Percentiles rank a stretch among this genome's conserved stretches.
Evolutionary conservation across 225 moss, liverwort and hornwort genomes (phyloP).

Genomic region (Physcomitrellopsis africana): DNA sequence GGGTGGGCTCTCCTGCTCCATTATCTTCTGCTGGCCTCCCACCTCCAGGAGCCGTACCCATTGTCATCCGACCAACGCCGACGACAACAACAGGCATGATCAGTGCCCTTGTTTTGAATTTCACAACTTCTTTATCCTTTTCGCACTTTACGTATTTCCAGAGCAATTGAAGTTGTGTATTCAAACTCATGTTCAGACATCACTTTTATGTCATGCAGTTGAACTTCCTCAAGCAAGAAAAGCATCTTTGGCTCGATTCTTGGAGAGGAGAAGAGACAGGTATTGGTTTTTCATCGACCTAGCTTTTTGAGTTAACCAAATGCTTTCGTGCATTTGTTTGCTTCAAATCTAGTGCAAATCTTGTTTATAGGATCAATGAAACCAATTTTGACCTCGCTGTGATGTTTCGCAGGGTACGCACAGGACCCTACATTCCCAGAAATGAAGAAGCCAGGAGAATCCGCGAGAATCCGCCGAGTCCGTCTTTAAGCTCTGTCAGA

Average conservation of each 20-base stretch:
- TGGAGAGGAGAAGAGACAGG: slow-evolving; percentile 95
- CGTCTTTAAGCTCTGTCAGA: slow-evolving; percentile 17
- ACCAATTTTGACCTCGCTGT: neutral
- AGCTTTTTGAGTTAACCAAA: neutral
- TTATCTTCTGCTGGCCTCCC: slow-evolving; percentile 8
- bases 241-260: slow-evolving; percentile 79
- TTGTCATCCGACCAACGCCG: slow-evolving; percentile 8
- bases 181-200: neutral
- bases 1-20: slow-evolving; percentile 42
- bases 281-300: slow-evolving; percentile 16
- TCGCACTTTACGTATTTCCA: neutral
- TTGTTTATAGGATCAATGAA: neutral
- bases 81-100: slow-evolving; percentile 25
- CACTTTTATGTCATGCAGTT: slow-evolving; percentile 18
- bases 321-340: neutral
- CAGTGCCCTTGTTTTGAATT: neutral
- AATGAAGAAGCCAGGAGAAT: slow-evolving; percentile 23
- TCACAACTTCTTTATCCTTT: neutral
- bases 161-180: neutral
- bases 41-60: neutral
- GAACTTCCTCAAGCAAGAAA: slow-evolving; percentile 85
- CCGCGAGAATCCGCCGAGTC: slow-evolving; percentile 29
- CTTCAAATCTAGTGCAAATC: neutral
- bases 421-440: slow-evolving; percentile 38
- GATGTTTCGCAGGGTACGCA: slow-evolving; percentile 33